A percentile compares a stretch with the other conserved stretches of the same genome.
phyloP scores from a whole-genome alignment of 345 rosid genomes.

The Eucalyptus polybractea region DNA sequence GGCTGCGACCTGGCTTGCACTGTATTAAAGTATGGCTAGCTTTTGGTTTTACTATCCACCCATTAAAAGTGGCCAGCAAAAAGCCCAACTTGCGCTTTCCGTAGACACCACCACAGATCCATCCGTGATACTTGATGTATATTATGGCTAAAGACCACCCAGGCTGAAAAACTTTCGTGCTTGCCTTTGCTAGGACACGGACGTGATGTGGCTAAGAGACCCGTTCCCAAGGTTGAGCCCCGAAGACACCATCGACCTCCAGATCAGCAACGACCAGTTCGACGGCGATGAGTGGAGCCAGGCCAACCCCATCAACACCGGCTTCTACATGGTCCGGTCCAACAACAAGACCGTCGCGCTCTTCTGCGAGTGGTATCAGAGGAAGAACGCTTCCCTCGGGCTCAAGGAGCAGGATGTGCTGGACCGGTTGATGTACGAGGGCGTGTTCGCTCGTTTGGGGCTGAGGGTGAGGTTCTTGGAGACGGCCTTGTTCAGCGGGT shows the following conservation, averaged over 20 bases:
- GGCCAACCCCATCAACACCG: constrained; percentile 38
- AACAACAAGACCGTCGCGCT: constrained; percentile 51
- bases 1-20: neutral
- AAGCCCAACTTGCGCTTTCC: neutral
- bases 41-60: neutral
- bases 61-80: neutral
- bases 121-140: neutral
- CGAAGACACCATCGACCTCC: constrained; percentile 8
- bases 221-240: constrained; percentile 11
- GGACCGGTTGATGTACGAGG: constrained; percentile 17
- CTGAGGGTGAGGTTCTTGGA: constrained; percentile 28
- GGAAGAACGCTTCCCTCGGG: constrained; percentile 28
- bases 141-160: neutral
- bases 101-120: neutral
- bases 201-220: constrained; percentile 21
- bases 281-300: constrained; percentile 5
- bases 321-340: constrained; percentile 53
- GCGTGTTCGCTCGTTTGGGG: constrained; percentile 10
- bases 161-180: neutral
- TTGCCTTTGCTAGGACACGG: constrained; percentile 9
- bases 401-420: constrained; percentile 73
- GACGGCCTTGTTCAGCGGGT: constrained; percentile 53
- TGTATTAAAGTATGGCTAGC: neutral
- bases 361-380: constrained; percentile 44
- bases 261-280: constrained; percentile 12